A percentile compares a stretch with the other conserved stretches of the same genome.
phyloP scores from a whole-genome alignment of 306 rosid species.

The Fagus sylvatica region DNA sequence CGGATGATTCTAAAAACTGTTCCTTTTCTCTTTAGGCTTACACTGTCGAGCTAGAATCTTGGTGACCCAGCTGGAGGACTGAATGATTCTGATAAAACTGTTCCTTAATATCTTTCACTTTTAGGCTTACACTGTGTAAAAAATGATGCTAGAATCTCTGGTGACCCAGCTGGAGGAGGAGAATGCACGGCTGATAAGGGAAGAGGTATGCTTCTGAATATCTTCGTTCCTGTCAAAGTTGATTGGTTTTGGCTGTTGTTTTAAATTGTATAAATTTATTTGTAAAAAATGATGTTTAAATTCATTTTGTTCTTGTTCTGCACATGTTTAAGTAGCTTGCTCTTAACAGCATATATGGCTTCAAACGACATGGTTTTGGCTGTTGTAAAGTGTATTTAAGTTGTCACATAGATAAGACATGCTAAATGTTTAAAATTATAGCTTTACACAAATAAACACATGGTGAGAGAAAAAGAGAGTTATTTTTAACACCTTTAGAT shows the following conservation, averaged over 20 bases:
- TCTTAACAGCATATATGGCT: neutral
- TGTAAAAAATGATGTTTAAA: neutral
- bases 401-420: neutral
- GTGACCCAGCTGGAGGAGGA: conserved; percentile 77
- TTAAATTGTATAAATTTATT: neutral
- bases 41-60: conserved; percentile 73
- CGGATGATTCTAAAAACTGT: neutral
- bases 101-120: neutral
- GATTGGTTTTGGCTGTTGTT: conserved; percentile 45
- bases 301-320: neutral
- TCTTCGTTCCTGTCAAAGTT: conserved; percentile 12
- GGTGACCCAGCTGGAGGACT: conserved; percentile 65
- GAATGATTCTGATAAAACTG: neutral
- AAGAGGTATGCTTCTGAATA: conserved; percentile 50
- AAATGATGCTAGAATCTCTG: conserved; percentile 73
- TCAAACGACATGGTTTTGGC: neutral
- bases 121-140: conserved; percentile 84
- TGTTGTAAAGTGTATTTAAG: neutral
- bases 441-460: too few species aligned
- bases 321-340: neutral
- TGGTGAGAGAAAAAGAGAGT: too few species aligned
- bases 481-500: too few species aligned
- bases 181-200: conserved; percentile 50
- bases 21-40: conserved; percentile 58
- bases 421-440: too few species aligned